Evolutionary conservation across 768 basidiomycete species (phyloP).

Genomic region (Podaxis rugospora): DNA sequence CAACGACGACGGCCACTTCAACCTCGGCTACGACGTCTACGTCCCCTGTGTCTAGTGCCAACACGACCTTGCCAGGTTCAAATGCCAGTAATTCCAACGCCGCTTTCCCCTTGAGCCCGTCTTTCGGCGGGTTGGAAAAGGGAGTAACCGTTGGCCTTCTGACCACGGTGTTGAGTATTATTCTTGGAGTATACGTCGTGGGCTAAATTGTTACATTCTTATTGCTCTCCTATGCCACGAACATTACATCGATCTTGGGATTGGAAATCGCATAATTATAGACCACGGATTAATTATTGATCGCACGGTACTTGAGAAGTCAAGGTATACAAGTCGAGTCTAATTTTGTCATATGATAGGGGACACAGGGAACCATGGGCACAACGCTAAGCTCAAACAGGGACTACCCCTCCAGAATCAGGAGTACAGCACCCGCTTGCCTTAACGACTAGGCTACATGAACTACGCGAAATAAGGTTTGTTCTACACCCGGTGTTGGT

Average conservation of each 20-base stretch:
- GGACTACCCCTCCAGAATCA: no score
- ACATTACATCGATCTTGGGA: neutral
- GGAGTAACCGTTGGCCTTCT: neutral
- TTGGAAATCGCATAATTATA: neutral
- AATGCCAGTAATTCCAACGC: neutral
- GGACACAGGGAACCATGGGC: no score
- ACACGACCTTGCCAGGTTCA: neutral
- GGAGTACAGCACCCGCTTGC: no score
- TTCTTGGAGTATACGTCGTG: neutral
- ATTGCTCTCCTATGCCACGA: neutral
- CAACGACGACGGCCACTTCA: slow-evolving; percentile 4
- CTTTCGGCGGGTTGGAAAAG: neutral
- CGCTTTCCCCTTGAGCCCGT: neutral
- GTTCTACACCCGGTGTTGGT: no score
- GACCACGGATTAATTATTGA: no score
- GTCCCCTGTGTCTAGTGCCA: neutral
- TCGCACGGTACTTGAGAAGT: no score
- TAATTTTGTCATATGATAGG: no score
- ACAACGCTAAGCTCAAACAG: no score
- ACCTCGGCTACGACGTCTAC: neutral
- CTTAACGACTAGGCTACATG: no score
- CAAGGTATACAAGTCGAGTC: no score
- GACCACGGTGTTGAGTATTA: neutral
- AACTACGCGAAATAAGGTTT: no score
- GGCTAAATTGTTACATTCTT: neutral